Conservation (phyloP, 2,329 filamentous ascomycete genomes). For the Pestalotiopsis fici region DNA sequence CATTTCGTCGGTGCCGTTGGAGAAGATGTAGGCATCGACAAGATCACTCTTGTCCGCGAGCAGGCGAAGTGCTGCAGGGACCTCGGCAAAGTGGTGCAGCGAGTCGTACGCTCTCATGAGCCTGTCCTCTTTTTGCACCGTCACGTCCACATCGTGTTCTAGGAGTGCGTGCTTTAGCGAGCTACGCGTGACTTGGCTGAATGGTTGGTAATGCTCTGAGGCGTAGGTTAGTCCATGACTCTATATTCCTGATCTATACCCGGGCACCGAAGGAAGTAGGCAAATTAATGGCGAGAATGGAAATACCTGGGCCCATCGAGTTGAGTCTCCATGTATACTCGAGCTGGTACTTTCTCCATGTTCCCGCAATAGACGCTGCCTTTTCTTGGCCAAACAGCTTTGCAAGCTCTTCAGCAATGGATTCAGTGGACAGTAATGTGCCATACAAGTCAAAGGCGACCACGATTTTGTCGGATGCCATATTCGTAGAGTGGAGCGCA, state of each 20-base stretch:
- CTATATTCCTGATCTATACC: too few species aligned
- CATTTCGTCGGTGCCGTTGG: slow-evolving; percentile 69
- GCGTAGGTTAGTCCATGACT: slow-evolving; percentile 9
- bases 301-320: slow-evolving; percentile 63
- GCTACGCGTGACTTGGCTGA: slow-evolving; percentile 62
- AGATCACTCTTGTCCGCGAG: slow-evolving; percentile 36
- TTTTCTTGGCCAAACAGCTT: slow-evolving; percentile 58
- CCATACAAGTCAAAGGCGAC: slow-evolving; percentile 78
- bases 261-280: background rate
- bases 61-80: slow-evolving; percentile 50
- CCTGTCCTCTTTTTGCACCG: slow-evolving; percentile 39
- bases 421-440: slow-evolving; percentile 71
- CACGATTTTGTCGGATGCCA: slow-evolving; percentile 33
- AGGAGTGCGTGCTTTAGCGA: slow-evolving; percentile 65
- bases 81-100: slow-evolving; percentile 66
- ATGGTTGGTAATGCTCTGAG: slow-evolving; percentile 61
- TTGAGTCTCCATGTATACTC: slow-evolving; percentile 79
- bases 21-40: slow-evolving; percentile 64
- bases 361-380: slow-evolving; percentile 55
- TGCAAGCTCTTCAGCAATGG: slow-evolving; percentile 62
- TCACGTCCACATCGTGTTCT: slow-evolving; percentile 53
- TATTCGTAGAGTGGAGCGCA: background rate
- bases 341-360: slow-evolving; percentile 71
- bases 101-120: slow-evolving; percentile 67
- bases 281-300: background rate